These are phyloP conservation scores for Sclerotinia subarctica DNA, from an alignment of 2,329 filamentous ascomycete species.

Conservation along the genomic window DNA sequence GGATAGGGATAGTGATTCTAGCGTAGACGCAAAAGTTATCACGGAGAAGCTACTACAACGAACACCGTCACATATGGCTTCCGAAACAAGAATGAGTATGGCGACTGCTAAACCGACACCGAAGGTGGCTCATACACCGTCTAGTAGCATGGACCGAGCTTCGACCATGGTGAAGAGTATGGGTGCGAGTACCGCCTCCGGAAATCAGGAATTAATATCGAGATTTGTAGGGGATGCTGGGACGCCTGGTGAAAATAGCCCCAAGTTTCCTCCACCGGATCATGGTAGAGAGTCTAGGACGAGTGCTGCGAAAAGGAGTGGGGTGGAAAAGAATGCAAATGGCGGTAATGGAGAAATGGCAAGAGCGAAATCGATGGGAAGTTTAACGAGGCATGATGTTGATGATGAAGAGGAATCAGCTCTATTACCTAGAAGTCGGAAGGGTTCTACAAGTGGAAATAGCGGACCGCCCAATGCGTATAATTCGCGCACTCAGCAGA, in stretches of 20 bases:
- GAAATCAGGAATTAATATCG: conserved; percentile 50
- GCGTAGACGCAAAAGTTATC: conserved; percentile 60
- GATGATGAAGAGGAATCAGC: conserved; percentile 44
- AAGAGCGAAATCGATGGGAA: conserved; percentile 19
- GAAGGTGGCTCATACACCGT: conserved; percentile 34
- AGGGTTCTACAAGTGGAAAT: conserved; percentile 33
- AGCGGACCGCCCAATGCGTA: conserved; percentile 26
- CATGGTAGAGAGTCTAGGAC: conserved; percentile 32
- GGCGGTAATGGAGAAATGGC: conserved; percentile 11
- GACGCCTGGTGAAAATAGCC: conserved; percentile 49
- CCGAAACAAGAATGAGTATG: conserved; percentile 56
- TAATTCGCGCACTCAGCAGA: conserved; percentile 67
- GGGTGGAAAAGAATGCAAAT: not conserved
- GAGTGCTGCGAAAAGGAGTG: conserved; percentile 27
- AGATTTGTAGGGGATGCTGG: conserved; percentile 56
- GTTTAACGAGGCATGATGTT: conserved; percentile 23
- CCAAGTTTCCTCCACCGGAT: conserved; percentile 39
- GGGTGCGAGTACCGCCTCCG: conserved; percentile 23
- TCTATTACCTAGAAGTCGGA: conserved; percentile 44
- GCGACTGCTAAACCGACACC: conserved; percentile 47
- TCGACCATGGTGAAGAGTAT: conserved; percentile 25
- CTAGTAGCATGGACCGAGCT: conserved; percentile 34
- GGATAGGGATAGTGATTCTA: conserved; percentile 24
- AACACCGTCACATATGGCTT: conserved; percentile 57
- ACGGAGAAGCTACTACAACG: conserved; percentile 66